Conservation (phyloP, 2,329 filamentous ascomycete genomes). For the Trichoderma koningii region DNA sequence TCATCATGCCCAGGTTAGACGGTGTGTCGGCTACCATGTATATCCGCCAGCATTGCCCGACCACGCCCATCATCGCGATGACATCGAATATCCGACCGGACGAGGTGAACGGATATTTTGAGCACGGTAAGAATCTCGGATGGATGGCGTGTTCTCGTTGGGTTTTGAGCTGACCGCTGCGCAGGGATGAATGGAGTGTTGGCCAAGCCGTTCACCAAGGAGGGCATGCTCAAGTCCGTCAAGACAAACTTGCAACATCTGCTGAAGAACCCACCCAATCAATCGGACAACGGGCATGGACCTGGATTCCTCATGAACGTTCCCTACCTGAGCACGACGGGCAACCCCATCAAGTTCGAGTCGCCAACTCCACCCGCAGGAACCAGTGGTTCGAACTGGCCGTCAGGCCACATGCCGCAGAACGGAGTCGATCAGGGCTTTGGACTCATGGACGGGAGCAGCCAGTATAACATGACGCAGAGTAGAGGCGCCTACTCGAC, state of each 20-base stretch:
- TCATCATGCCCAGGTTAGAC: constrained; percentile 96
- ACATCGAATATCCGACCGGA: constrained; percentile 97
- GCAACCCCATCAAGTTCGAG: constrained; percentile 51
- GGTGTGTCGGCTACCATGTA: constrained; percentile 93
- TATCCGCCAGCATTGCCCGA: constrained; percentile 81
- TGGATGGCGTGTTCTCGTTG: constrained; percentile 25
- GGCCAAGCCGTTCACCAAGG: constrained; percentile 93
- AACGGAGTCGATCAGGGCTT: constrained; percentile 50
- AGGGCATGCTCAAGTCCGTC: constrained; percentile 80
- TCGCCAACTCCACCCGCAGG: constrained; percentile 58
- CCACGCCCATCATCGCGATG: constrained; percentile 93
- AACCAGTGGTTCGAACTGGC: constrained; percentile 51
- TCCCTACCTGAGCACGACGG: constrained; percentile 42
- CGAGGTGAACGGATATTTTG: constrained; percentile 96
- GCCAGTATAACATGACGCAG: constrained; percentile 38
- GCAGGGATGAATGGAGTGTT: constrained; percentile 96
- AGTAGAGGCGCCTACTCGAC: constrained; percentile 26
- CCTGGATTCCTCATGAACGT: constrained; percentile 39
- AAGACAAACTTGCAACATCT: constrained; percentile 87
- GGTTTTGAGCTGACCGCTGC: constrained; percentile 21
- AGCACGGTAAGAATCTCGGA: constrained; percentile 70
- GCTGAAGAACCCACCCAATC: constrained; percentile 64
- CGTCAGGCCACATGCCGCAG: constrained; percentile 55
- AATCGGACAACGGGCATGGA: constrained; percentile 43
- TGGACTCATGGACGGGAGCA: constrained; percentile 48